Percentiles rank a stretch among this genome's conserved stretches.
phyloP scores from a whole-genome alignment of 805 yeast genomes.

The Maudiozyma turicensis region DNA sequence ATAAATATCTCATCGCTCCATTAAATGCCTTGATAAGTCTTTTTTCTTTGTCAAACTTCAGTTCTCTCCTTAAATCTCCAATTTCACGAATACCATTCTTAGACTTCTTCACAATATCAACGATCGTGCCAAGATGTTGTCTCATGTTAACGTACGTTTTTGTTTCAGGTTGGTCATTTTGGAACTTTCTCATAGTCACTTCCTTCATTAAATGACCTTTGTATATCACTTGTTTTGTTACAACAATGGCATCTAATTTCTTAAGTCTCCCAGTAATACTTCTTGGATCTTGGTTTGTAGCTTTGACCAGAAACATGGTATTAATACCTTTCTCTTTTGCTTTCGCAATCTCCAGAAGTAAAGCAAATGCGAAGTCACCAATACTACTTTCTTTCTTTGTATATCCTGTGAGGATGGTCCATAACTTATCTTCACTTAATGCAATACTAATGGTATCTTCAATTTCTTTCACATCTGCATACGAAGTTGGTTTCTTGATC shows the following conservation, averaged over 20 bases:
- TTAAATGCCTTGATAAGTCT: conserved; percentile 39
- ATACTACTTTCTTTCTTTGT: conserved; percentile 41
- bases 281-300: conserved; percentile 61
- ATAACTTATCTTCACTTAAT: conserved; percentile 47
- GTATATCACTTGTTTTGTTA: conserved; percentile 31
- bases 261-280: conserved; percentile 57
- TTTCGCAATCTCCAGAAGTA: conserved; percentile 52
- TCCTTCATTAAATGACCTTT: conserved; percentile 46
- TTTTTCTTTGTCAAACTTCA: conserved; percentile 38
- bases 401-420: conserved; percentile 48
- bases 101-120: conserved; percentile 44
- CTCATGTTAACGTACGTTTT: conserved; percentile 22
- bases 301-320: conserved; percentile 45
- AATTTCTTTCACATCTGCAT: conserved; percentile 1
- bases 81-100: conserved; percentile 53
- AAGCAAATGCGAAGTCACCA: conserved; percentile 46
- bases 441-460: conserved; percentile 17
- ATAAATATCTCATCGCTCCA: conserved; percentile 38
- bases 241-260: conserved; percentile 42
- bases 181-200: conserved; percentile 42
- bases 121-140: conserved; percentile 30
- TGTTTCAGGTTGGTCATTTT: conserved; percentile 6
- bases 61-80: conserved; percentile 49
- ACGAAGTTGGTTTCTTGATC: conserved; percentile 3
- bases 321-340: conserved; percentile 47